Evolutionary conservation across 1,139 yeast species (phyloP), one percentile per base, ranked within the genome.

Genomic region (Pichiaceae sp.): DNA sequence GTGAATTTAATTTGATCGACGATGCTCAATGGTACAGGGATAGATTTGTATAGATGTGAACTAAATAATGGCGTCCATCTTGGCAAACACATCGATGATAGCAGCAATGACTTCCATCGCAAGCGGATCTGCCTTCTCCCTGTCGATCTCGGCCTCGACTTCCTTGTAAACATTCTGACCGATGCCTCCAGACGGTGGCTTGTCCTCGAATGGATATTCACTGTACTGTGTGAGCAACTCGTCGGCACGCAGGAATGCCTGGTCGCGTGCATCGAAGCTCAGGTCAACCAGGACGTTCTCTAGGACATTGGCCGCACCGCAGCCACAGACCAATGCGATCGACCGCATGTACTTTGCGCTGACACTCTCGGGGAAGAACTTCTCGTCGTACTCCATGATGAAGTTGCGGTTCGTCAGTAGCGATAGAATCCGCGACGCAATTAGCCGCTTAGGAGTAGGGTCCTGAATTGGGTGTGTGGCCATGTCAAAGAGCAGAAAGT

Each of bases 391-490:
- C 35, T 70, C 77, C 45, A 72, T 60, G 45, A 71, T 75, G 41
- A 71, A 64, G 37, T 83, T 84, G 59, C 95, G 74, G 33, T 81
- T 67, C 9, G 85, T 77, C 47, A 91, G 67, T 40, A 86, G 60
- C 36, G 73, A 70, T 45, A 89, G 66, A 26, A 86, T 75, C 52
- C 97, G 73, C 44, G 80, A 77, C 35, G 76, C 68, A 40, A 86
- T 78, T 47, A 82, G 83, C 59, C 87, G 93, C 52, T 94, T 85
- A 33, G 83, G 72, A 39, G 80, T 64, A 43, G 71, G 72, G 61
- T 91, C 98, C 29, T 93, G 83, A 12, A 91, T 77, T 3, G 99
- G 99, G 59, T 93, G 98, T 6, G 98, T 93, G 18, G 98, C 96
- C 96, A 91, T 91, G 61, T 91, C 98, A 51, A 91, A 91, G 40